Evolutionary conservation across 306 rosid genomes (phyloP), one percentile per base, ranked within the genome.

Genomic region (Neltuma alba): DNA sequence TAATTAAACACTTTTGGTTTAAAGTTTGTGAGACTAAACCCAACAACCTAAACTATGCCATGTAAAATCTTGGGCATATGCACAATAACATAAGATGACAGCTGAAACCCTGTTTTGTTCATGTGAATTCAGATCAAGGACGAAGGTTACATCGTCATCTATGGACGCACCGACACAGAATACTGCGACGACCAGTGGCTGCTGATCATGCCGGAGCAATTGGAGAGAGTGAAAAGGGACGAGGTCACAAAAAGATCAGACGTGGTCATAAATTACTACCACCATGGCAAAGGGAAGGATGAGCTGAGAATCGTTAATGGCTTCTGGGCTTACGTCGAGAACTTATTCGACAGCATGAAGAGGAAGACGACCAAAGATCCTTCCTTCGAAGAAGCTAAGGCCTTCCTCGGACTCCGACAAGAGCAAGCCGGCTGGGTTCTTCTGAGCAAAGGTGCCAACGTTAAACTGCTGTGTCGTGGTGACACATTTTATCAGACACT

Each of bases 391-490:
- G 86, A 85, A 31, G 80, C 82, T 12, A 75, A 82, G 73, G 77
- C 70, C 66, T 25, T 86, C 61, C 80, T 86, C 0, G 52, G 80
- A 65, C 84, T 82, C 0, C 80, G 83, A 11, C 84, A 72, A 2
- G 74, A 82, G 14, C 70, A n/a, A 2, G 47, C 72, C 0, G 84
- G 89, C 1, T 82, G 89, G 89, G 86, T 79, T 16, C 82, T 86
- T 4, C 69, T 86, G 0, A 86, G 89, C 48, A 86, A 86, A 76
- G 89, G 89, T 5, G 72, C 86, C 0, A 86, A 86, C 28, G 82
- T 86, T 38, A 86, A 79, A 67, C 60, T 82, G 0, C 38, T 86
- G 1, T 86, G 82, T 0, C 70, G 61, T 27, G 86, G 80, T 2
- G 82, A 79, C 0, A 73, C 54, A 1, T 76, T 79, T 74, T 1